Evolutionary conservation across 2,329 filamentous ascomycete species (phyloP), one percentile per base, ranked within the genome.

Genomic region (Fusarium sp.): DNA sequence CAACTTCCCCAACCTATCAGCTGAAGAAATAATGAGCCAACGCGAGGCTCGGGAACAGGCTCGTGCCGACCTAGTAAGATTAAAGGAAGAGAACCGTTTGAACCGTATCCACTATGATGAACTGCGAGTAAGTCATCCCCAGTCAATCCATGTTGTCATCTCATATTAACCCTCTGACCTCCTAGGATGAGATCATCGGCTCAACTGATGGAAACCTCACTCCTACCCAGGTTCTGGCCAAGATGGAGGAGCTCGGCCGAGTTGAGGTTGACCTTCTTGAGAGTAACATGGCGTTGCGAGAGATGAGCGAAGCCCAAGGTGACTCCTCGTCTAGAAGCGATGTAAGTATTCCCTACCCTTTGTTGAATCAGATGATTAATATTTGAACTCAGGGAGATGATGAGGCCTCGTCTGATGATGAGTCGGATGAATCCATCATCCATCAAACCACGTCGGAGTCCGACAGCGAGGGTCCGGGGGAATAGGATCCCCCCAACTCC

Each of bases 201-300:
- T 36, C 33, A 4, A 26, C 18, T 1, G 18, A 36, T 1, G 49
- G 13, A 0, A 22, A 22, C 3, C 33, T 54, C 0, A 36, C 33
- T 0, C 49, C 18, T 0, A 22, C 24, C 2, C 26, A 55, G 3
- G 22, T 44, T 2, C 0, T 33, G 0, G 38, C 26, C 1, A 41
- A 44, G 38, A 33, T 41, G 18, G 15, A 28, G 3, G 31, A 49
- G 1, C 20, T 58, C 0, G 6, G 18, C 0, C 18, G 17, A 1
- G n/a, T 48, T 3, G 54, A 11, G 2, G 15, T 6, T 5, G 55
- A 47, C 9, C 18, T 47, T 0, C 36, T 9, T 2, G 7, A 17
- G 7, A 33, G 28, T 7, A 48, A 57, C 3, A 8, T 1, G 2
- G 35, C 10, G 11, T 6, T 52, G 7, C 31, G 49, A 4, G 5